Percentiles rank a stretch among this genome's conserved stretches.
Conservation (phyloP, 106 monocot species). For the Allium fistulosum region DNA sequence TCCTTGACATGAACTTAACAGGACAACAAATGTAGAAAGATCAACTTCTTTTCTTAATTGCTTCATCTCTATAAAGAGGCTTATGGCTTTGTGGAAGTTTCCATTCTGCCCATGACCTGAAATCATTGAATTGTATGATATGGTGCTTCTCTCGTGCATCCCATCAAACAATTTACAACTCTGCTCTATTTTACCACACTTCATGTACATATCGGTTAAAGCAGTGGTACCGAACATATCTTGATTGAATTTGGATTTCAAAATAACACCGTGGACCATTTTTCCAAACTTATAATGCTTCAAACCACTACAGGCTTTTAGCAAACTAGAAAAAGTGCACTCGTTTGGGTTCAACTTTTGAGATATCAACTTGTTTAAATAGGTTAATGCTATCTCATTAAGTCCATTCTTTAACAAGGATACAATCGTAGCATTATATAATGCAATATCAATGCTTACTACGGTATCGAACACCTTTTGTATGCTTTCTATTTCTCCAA, state of each 20-base stretch:
- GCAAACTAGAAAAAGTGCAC: constrained; percentile 49
- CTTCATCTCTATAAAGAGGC: constrained; percentile 41
- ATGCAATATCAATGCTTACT: constrained; percentile 30
- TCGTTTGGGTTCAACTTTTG: constrained; percentile 55
- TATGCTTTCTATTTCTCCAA: constrained; percentile 45
- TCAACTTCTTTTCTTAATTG: constrained; percentile 14
- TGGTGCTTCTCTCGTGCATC: constrained; percentile 34
- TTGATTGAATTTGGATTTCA: constrained; percentile 30
- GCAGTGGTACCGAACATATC: constrained; percentile 54
- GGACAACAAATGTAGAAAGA: constrained; percentile 40
- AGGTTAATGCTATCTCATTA: constrained; percentile 25
- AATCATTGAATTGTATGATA: constrained; percentile 72
- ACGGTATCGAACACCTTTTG: constrained; percentile 30
- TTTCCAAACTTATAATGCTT: constrained; percentile 20
- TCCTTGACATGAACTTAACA: constrained; percentile 25
- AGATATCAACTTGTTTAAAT: constrained; percentile 22
- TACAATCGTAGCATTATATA: constrained; percentile 72
- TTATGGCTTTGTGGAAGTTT: constrained; percentile 21
- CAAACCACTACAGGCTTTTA: constrained; percentile 54
- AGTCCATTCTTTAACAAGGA: constrained; percentile 37
- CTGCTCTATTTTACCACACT: constrained; percentile 41
- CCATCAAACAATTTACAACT: constrained; percentile 26
- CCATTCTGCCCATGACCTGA: constrained; percentile 39
- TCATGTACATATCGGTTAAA: constrained; percentile 74
- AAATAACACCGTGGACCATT: constrained; percentile 42